phyloP scores from a whole-genome alignment of 441 rosid species.

The Corymbia citriodora region DNA sequence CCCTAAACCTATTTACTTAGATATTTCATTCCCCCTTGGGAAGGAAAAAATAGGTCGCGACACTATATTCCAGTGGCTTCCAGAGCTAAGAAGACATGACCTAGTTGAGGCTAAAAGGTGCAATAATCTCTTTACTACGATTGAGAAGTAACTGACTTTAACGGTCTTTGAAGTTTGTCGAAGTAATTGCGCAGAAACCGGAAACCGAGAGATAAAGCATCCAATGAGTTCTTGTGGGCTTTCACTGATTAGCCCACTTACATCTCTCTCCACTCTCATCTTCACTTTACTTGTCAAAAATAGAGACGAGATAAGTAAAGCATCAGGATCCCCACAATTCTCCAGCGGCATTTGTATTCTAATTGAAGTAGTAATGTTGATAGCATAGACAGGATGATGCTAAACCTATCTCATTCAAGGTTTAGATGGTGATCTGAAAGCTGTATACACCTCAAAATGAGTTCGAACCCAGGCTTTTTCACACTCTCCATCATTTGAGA shows the following conservation, averaged over 20 bases:
- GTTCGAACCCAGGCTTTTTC: neutral
- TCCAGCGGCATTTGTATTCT: neutral
- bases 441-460: neutral
- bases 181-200: neutral
- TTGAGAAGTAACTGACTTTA: neutral
- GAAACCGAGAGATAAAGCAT: neutral
- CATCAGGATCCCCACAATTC: rapidly evolving
- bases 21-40: no score
- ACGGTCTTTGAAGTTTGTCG: neutral
- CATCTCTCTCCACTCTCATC: neutral
- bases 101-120: no score
- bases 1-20: no score
- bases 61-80: no score
- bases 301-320: neutral
- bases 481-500: neutral
- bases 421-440: neutral
- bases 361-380: neutral
- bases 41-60: no score
- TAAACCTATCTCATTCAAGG: neutral
- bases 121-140: neutral
- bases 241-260: neutral
- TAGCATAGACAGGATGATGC: neutral
- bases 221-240: neutral
- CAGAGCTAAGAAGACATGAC: no score
- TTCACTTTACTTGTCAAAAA: neutral